Percentiles rank a stretch among this genome's conserved stretches.
Conservation (phyloP, 768 basidiomycete genomes). For the Mycena chlorophos region DNA sequence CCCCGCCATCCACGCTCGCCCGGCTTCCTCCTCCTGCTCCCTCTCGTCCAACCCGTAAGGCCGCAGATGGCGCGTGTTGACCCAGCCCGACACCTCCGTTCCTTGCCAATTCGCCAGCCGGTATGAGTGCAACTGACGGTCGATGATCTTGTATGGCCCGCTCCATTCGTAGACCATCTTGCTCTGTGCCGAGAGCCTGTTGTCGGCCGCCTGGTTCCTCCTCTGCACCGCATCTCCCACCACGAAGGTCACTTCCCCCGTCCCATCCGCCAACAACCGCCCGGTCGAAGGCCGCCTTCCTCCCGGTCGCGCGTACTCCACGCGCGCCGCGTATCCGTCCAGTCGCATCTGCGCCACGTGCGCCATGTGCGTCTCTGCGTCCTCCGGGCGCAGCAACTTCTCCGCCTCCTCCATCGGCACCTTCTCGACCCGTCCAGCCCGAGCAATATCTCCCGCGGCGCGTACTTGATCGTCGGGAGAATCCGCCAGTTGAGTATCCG, state of each 20-base stretch:
- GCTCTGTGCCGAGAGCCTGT: neutral
- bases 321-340: neutral
- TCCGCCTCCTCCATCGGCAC: neutral
- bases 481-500: conserved; percentile 3
- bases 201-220: neutral
- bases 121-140: neutral
- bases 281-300: neutral
- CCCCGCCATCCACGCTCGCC: neutral
- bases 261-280: neutral
- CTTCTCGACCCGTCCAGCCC: neutral
- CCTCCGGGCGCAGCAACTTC: neutral
- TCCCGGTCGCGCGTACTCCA: neutral
- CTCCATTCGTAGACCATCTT: neutral
- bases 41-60: neutral
- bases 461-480: neutral
- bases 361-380: neutral
- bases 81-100: neutral
- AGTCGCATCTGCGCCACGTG: conserved; percentile 1
- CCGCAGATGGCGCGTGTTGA: neutral
- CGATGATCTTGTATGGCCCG: neutral
- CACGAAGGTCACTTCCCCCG: neutral
- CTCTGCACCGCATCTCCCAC: neutral
- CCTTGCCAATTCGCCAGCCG: neutral
- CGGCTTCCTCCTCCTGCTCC: neutral
- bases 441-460: neutral